These are phyloP conservation scores for Didymella keratinophila DNA, from an alignment of 2,329 filamentous ascomycete species.

Conservation along the genomic window DNA sequence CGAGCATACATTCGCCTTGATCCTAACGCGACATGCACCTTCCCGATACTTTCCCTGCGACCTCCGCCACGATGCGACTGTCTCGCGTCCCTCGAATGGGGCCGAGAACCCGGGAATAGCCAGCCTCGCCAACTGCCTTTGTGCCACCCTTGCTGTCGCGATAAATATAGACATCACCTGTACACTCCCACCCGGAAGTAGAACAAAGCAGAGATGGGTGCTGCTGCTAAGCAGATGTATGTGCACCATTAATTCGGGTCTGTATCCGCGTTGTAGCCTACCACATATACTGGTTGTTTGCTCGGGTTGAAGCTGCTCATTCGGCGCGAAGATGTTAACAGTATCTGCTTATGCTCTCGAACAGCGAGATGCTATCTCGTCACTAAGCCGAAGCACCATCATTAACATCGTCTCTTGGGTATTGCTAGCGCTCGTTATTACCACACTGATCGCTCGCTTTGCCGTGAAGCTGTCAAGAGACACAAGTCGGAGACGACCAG, in stretches of 20 bases:
- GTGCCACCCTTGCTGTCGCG: conserved; percentile 6
- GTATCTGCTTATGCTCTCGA: conserved; percentile 17
- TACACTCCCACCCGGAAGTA: conserved; percentile 7
- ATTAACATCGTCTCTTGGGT: conserved; percentile 41
- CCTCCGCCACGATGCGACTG: not conserved
- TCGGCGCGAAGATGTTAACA: conserved; percentile 16
- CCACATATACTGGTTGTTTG: not conserved
- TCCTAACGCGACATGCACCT: not conserved
- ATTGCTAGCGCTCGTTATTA: conserved; percentile 33
- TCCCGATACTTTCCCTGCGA: not conserved
- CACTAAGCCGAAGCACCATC: conserved; percentile 27
- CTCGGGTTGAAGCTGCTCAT: not conserved
- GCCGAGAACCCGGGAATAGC: conserved; percentile 7
- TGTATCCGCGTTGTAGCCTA: not conserved
- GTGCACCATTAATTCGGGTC: not conserved
- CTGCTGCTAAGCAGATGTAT: not conserved
- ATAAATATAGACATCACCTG: conserved; percentile 11
- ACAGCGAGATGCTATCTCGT: conserved; percentile 20
- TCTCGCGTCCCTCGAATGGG: not conserved
- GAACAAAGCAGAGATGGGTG: not conserved
- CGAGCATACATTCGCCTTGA: not conserved
- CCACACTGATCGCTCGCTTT: conserved; percentile 34
- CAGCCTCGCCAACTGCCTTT: not conserved
- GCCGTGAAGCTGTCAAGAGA: conserved; percentile 37
- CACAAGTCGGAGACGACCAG: conserved; percentile 22